phyloP scores from a whole-genome alignment of 2,329 filamentous ascomycete species.

The Tolypocladium guangdongense region DNA sequence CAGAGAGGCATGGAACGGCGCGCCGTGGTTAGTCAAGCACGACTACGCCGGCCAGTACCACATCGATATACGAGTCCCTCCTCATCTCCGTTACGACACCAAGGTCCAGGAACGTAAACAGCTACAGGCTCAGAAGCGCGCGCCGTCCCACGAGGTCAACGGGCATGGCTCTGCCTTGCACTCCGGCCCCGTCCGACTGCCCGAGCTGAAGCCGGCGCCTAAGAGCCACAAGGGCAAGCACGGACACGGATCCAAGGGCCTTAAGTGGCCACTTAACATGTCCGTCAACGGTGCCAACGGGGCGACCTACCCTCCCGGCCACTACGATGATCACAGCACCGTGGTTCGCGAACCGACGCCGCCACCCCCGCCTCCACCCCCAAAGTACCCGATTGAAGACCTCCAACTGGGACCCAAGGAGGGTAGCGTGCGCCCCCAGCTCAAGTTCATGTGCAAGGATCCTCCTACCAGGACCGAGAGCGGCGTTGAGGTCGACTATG shows the following conservation, averaged over 20 bases:
- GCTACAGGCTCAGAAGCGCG: slow-evolving; percentile 54
- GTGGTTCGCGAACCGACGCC: slow-evolving; percentile 24
- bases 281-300: slow-evolving; percentile 29
- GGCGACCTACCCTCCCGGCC: slow-evolving; percentile 32
- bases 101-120: slow-evolving; percentile 70
- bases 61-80: slow-evolving; percentile 78
- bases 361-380: slow-evolving; percentile 56
- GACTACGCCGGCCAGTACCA: slow-evolving; percentile 74
- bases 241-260: slow-evolving; percentile 29
- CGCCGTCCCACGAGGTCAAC: slow-evolving; percentile 34
- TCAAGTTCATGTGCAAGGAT: slow-evolving; percentile 68
- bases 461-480: slow-evolving; percentile 35
- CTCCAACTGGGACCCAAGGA: slow-evolving; percentile 65
- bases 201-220: slow-evolving; percentile 61
- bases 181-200: slow-evolving; percentile 46
- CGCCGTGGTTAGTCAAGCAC: slow-evolving; percentile 88
- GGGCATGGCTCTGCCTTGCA: slow-evolving; percentile 21
- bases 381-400: slow-evolving; percentile 95
- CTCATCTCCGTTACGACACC: slow-evolving; percentile 70
- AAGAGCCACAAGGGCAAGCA: slow-evolving; percentile 58
- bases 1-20: slow-evolving; percentile 87
- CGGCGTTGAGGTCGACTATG: slow-evolving; percentile 3
- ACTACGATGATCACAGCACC: slow-evolving; percentile 24
- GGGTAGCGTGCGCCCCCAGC: slow-evolving; percentile 54
- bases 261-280: slow-evolving; percentile 23